A percentile compares a stretch with the other conserved stretches of the same genome.
Evolutionary conservation across 345 rosid genomes (phyloP).

Genomic region (Crucihimalaya himalaica): DNA sequence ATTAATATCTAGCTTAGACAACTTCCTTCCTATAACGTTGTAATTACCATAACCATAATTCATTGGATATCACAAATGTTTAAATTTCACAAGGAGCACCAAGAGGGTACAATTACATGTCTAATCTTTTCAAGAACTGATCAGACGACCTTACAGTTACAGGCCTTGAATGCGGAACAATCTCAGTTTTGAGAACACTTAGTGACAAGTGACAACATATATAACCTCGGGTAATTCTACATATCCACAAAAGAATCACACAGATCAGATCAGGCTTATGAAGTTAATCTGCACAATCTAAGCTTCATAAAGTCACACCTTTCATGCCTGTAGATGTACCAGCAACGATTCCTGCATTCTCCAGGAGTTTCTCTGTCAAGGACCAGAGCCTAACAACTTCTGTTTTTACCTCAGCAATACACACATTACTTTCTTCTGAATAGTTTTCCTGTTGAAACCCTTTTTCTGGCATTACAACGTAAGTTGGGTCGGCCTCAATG

Average conservation of each 20-base stretch:
- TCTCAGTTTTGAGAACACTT: background rate
- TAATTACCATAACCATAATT: background rate
- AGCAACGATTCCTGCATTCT: constrained; percentile 60
- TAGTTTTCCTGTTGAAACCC: constrained; percentile 12
- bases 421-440: constrained; percentile 40
- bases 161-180: background rate
- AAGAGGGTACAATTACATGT: constrained; percentile 3
- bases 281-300: constrained; percentile 24
- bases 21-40: background rate
- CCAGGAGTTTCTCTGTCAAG: constrained; percentile 64
- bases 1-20: background rate
- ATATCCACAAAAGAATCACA: constrained; percentile 28
- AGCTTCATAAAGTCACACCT: constrained; percentile 30
- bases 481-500: constrained; percentile 42
- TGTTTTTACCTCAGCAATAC: constrained; percentile 51
- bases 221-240: constrained; percentile 11
- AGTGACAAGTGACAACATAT: constrained; percentile 3
- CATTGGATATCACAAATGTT: constrained; percentile 2
- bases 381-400: constrained; percentile 60
- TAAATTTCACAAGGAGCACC: background rate
- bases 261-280: constrained; percentile 27
- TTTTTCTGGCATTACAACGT: constrained; percentile 19
- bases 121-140: constrained; percentile 15
- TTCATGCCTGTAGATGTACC: constrained; percentile 29
- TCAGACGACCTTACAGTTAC: background rate